These are phyloP conservation scores for Nakaseomyces nivariensis DNA, from an alignment of 1,139 yeast species.

Conservation along the genomic window DNA sequence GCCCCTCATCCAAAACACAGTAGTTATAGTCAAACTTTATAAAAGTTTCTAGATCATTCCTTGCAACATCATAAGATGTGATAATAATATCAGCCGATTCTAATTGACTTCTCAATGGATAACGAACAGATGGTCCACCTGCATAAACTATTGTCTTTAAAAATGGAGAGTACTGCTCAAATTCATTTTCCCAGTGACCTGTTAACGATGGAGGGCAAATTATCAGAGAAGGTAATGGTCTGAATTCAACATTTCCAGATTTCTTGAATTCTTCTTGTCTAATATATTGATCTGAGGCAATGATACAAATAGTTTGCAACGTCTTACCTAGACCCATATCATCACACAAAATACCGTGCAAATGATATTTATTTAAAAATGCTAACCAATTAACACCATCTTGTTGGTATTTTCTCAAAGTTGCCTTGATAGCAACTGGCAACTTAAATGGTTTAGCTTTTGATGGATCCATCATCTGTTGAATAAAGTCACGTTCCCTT, in stretches of 20 bases:
- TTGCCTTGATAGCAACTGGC: constrained; percentile 89
- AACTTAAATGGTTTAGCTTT: constrained; percentile 79
- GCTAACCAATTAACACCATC: constrained; percentile 99
- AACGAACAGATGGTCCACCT: constrained; percentile 77
- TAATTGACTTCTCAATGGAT: constrained; percentile 44
- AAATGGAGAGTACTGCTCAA: constrained; percentile 83
- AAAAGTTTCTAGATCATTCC: constrained; percentile 73
- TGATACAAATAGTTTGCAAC: constrained; percentile 90
- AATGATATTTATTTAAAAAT: constrained; percentile 83
- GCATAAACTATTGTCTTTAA: constrained; percentile 78
- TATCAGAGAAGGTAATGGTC: constrained; percentile 74
- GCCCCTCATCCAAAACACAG: constrained; percentile 97
- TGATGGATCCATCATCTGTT: constrained; percentile 97
- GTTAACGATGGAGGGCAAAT: constrained; percentile 96
- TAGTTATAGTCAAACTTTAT: constrained; percentile 68
- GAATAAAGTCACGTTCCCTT: constrained; percentile 85
- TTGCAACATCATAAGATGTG: constrained; percentile 90
- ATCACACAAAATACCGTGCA: constrained; percentile 95
- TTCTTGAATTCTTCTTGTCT: constrained; percentile 59
- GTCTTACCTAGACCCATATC: constrained; percentile 99
- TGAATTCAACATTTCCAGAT: constrained; percentile 55
- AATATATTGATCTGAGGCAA: constrained; percentile 88
- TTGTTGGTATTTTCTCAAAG: constrained; percentile 89
- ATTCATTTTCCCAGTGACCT: constrained; percentile 98
- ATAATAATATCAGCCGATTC: constrained; percentile 71